These are phyloP conservation scores for Sarocladium kiliense DNA, from an alignment of 2,329 filamentous ascomycete genomes.

Conservation along the genomic window DNA sequence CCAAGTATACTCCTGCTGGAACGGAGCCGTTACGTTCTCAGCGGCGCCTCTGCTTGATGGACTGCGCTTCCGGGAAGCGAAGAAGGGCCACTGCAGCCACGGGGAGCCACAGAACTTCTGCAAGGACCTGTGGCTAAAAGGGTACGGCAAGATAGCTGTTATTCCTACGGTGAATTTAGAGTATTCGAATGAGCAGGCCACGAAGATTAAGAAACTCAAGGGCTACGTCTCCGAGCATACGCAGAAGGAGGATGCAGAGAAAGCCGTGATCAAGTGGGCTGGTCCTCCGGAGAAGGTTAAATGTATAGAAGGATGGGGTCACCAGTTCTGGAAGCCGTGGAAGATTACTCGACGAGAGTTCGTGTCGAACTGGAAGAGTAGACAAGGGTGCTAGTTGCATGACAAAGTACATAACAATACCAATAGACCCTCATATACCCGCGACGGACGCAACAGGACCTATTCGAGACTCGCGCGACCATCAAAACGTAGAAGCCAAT, in stretches of 20 bases:
- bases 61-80: conserved; percentile 38
- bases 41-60: conserved; percentile 40
- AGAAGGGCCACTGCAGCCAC: conserved; percentile 10
- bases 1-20: conserved; percentile 59
- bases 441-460: too few species aligned
- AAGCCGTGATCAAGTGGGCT: conserved; percentile 36
- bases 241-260: conserved; percentile 24
- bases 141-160: conserved; percentile 48
- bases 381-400: too few species aligned
- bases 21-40: conserved; percentile 45
- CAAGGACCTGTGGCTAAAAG: conserved; percentile 31
- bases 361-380: too few species aligned
- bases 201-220: conserved; percentile 42
- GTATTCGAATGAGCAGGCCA: conserved; percentile 41
- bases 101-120: conserved; percentile 35
- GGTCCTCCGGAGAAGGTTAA: conserved; percentile 41
- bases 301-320: conserved; percentile 38
- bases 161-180: conserved; percentile 51
- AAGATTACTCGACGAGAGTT: not conserved
- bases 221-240: conserved; percentile 32
- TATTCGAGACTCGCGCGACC: too few species aligned
- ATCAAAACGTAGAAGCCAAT: too few species aligned
- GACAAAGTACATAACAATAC: too few species aligned
- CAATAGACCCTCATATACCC: too few species aligned
- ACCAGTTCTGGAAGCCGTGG: conserved; percentile 39